Evolutionary conservation across 176 grass and related monocot species (phyloP).

Genomic region (sorghum (Sorghum bicolor)): Sorghum_bicolor_NCBIv3 NC_012872.2:65234501-65235000

Average conservation of each 20-base stretch:
- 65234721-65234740: conserved; percentile 18
- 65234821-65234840: background rate
- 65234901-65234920: background rate
- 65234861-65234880: background rate
- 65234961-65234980: background rate
- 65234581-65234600: background rate
- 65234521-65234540: no score
- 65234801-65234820: background rate
- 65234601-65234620: background rate
- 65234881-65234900: background rate
- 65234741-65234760: background rate
- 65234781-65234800: background rate
- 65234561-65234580: no score
- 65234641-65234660: conserved; percentile 13
- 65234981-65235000: background rate
- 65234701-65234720: conserved; percentile 18
- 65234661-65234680: conserved; percentile 24
- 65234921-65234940: background rate
- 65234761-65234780: background rate
- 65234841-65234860: background rate
- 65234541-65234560: no score
- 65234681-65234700: background rate
- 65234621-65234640: background rate
- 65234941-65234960: background rate
- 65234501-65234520: no score